phyloP scores from a whole-genome alignment of 495 filamentous ascomycete genomes.

The Penicillium coffeae region DNA sequence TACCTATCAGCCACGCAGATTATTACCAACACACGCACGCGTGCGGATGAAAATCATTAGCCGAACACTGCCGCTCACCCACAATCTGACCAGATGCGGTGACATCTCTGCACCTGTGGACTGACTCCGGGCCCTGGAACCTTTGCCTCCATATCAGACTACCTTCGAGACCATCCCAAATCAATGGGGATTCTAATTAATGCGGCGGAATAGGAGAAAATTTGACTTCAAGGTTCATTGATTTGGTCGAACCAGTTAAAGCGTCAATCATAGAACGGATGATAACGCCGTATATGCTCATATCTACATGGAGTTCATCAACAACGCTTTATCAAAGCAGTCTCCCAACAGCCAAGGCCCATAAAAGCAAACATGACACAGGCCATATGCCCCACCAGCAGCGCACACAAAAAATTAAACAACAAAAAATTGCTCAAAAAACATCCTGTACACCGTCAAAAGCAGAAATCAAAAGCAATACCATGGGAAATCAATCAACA shows the following conservation, averaged over 20 bases:
- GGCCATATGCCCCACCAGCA: constrained; percentile 10
- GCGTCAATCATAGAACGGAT: constrained; percentile 22
- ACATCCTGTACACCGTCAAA: constrained; percentile 34
- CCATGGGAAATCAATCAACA: constrained; percentile 8
- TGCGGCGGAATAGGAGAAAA: too few relatives aligned
- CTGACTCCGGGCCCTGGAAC: too few relatives aligned
- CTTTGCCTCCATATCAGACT: too few relatives aligned
- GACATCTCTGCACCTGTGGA: too few relatives aligned
- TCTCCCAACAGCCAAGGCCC: constrained; percentile 26
- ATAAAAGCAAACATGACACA: constrained; percentile 22
- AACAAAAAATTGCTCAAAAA: constrained; percentile 18
- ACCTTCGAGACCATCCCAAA: too few relatives aligned
- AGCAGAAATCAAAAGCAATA: constrained; percentile 11
- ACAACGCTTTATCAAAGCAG: constrained; percentile 39
- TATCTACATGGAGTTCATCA: constrained; percentile 46
- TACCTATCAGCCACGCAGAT: too few relatives aligned
- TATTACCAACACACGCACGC: too few relatives aligned
- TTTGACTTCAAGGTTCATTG: constrained; percentile 22
- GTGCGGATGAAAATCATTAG: too few relatives aligned
- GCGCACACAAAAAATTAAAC: constrained; percentile 12
- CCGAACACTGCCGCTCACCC: too few relatives aligned
- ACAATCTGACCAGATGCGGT: too few relatives aligned
- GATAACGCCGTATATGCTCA: constrained; percentile 47
- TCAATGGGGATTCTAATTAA: too few relatives aligned
- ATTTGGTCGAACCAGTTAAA: constrained; percentile 16